Evolutionary conservation across 2,329 filamentous ascomycete species (phyloP).

Genomic region (Penicillium rolfsii): DNA sequence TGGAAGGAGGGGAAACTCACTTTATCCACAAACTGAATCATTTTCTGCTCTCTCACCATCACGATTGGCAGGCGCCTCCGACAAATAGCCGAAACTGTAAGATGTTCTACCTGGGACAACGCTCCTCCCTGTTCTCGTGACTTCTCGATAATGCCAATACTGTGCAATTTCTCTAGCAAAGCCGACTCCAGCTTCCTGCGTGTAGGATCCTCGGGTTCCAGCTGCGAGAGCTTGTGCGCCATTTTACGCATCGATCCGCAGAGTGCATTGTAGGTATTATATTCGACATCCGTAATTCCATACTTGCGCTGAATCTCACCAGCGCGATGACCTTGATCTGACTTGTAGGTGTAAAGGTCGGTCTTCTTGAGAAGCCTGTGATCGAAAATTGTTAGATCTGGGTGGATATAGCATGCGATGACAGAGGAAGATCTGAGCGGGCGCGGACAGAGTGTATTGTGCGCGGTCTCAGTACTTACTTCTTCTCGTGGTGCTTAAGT

Average conservation of each 20-base stretch:
- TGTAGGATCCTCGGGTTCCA: constrained; percentile 75
- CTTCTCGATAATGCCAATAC: constrained; percentile 81
- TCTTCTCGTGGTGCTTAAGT: constrained; percentile 95
- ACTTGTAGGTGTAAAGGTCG: constrained; percentile 93
- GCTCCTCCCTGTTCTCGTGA: constrained; percentile 76
- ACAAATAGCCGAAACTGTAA: constrained; percentile 88
- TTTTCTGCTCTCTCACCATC: constrained; percentile 89
- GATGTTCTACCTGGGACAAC: constrained; percentile 73
- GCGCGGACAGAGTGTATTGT: not conserved
- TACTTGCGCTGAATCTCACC: constrained; percentile 80
- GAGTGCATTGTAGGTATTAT: constrained; percentile 68
- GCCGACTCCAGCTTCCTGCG: constrained; percentile 84
- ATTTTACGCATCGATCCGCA: constrained; percentile 85
- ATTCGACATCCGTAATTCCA: constrained; percentile 79
- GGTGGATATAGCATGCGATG: not conserved
- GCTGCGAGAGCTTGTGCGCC: constrained; percentile 81
- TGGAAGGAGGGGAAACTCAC: constrained; percentile 39
- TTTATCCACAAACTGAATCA: constrained; percentile 39
- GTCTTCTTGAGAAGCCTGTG: constrained; percentile 76
- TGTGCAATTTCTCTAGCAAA: constrained; percentile 86
- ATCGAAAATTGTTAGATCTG: constrained; percentile 13
- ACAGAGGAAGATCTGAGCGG: not conserved
- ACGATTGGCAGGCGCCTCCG: constrained; percentile 82
- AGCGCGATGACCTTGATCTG: constrained; percentile 84
- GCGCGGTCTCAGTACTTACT: constrained; percentile 47